Conservation (phyloP, 345 rosid genomes). For the Camelina neglecta region DNA sequence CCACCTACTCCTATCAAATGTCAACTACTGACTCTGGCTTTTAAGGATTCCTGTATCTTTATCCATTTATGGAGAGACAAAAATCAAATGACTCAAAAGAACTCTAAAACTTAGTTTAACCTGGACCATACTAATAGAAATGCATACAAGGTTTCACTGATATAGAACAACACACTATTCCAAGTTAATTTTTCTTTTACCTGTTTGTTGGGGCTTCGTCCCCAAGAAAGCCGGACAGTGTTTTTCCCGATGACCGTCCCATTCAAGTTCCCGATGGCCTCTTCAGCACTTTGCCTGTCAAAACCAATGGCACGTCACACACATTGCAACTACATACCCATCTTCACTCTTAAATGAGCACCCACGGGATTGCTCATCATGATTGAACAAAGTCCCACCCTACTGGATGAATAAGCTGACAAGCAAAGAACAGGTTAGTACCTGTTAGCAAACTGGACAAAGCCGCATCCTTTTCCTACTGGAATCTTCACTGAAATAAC, state of each 20-base stretch:
- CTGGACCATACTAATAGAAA: slow-evolving; percentile 1
- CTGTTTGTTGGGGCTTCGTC: slow-evolving; percentile 82
- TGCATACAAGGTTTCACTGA: slow-evolving; percentile 19
- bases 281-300: slow-evolving; percentile 78
- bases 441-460: slow-evolving; percentile 83
- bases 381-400: neutral
- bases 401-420: slow-evolving; percentile 8
- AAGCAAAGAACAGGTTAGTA: slow-evolving; percentile 27
- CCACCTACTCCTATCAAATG: slow-evolving; percentile 34
- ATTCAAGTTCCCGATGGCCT: slow-evolving; percentile 67
- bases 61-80: slow-evolving; percentile 1
- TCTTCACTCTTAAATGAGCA: slow-evolving; percentile 12
- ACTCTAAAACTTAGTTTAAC: neutral
- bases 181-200: slow-evolving; percentile 42
- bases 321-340: slow-evolving; percentile 4
- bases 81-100: neutral
- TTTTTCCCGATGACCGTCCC: slow-evolving; percentile 82
- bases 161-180: neutral
- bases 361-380: slow-evolving; percentile 1
- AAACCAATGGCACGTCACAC: slow-evolving; percentile 21
- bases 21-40: slow-evolving; percentile 33
- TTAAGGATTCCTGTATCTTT: slow-evolving; percentile 11
- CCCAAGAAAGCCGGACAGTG: slow-evolving; percentile 92
- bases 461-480: slow-evolving; percentile 84
- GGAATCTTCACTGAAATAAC: slow-evolving; percentile 86